phyloP scores from a whole-genome alignment of 768 basidiomycete species.

The Phallus indusiatus region DNA sequence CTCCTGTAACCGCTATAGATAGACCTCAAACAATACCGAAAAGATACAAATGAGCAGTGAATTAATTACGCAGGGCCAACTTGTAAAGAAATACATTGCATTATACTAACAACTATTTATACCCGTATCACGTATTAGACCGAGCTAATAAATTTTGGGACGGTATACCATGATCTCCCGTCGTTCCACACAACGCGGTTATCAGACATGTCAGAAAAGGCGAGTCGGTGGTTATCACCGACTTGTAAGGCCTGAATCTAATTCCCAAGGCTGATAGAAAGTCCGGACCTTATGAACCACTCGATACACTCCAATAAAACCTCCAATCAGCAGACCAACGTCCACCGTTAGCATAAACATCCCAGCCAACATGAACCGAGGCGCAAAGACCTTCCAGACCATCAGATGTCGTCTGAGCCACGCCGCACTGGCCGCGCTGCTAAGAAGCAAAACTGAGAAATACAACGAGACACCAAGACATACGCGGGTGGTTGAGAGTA shows the following conservation, averaged over 20 bases:
- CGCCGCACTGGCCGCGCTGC: constrained; percentile 64
- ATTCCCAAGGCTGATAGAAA: not conserved
- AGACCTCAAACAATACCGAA: too few species aligned
- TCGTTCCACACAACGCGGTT: too few species aligned
- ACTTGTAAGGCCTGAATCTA: not conserved
- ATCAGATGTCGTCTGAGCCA: constrained; percentile 78
- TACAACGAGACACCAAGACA: constrained; percentile 62
- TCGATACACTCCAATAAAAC: constrained; percentile 47
- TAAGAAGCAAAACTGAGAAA: constrained; percentile 52
- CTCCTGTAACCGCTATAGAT: too few species aligned
- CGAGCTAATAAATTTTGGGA: not conserved
- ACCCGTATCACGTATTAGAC: not conserved
- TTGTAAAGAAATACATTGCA: not conserved
- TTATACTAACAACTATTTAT: not conserved
- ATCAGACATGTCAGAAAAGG: too few species aligned
- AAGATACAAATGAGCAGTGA: not conserved
- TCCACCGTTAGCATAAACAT: constrained; percentile 63
- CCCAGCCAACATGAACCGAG: constrained; percentile 80
- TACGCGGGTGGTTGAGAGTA: constrained; percentile 29
- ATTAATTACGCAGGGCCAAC: not conserved
- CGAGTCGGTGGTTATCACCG: not conserved
- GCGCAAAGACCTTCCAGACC: constrained; percentile 99
- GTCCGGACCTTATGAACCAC: constrained; percentile 18
- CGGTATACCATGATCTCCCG: too few species aligned
- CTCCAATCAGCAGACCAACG: constrained; percentile 50